A percentile compares a stretch with the other conserved stretches of the same genome.
Evolutionary conservation across 805 yeast species (phyloP).

Genomic region (Myxozyma neotropica): DNA sequence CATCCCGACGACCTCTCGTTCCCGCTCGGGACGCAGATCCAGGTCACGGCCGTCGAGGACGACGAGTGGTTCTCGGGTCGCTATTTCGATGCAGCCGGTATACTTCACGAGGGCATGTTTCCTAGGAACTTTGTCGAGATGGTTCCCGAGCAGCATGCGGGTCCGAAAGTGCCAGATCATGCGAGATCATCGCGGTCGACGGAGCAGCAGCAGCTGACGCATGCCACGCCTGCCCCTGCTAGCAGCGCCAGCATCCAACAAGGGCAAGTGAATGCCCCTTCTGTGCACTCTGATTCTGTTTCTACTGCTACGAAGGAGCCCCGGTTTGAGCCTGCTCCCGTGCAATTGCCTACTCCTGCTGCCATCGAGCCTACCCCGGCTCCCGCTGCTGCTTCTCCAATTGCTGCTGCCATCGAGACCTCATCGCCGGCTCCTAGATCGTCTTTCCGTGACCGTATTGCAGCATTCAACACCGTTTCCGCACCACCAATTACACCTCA

Average conservation of each 20-base stretch:
- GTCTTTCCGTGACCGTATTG: constrained; percentile 51
- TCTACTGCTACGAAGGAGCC: constrained; percentile 4
- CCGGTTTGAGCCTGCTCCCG: not conserved
- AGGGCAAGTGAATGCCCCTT: no score
- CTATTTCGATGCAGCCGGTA: constrained; percentile 52
- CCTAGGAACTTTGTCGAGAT: constrained; percentile 79
- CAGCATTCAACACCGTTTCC: constrained; percentile 51
- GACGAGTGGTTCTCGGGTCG: constrained; percentile 89
- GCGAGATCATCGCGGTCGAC: constrained; percentile 9
- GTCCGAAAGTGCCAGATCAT: constrained; percentile 28
- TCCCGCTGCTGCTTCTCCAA: not conserved
- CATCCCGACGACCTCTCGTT: constrained; percentile 85
- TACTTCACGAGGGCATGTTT: constrained; percentile 67
- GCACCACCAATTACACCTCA: constrained; percentile 50
- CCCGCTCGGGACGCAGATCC: constrained; percentile 64
- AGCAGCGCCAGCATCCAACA: no score
- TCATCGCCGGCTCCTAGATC: constrained; percentile 13
- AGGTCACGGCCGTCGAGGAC: constrained; percentile 79
- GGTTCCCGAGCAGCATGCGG: constrained; percentile 27
- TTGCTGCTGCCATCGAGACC: no score
- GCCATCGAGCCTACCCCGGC: not conserved
- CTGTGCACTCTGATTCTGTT: not conserved
- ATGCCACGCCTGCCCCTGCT: not conserved
- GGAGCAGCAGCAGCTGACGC: no score
- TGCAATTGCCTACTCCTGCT: not conserved